These are phyloP conservation scores for Hibiscus trionum DNA, from an alignment of 345 rosid species.

Conservation along the genomic window DNA sequence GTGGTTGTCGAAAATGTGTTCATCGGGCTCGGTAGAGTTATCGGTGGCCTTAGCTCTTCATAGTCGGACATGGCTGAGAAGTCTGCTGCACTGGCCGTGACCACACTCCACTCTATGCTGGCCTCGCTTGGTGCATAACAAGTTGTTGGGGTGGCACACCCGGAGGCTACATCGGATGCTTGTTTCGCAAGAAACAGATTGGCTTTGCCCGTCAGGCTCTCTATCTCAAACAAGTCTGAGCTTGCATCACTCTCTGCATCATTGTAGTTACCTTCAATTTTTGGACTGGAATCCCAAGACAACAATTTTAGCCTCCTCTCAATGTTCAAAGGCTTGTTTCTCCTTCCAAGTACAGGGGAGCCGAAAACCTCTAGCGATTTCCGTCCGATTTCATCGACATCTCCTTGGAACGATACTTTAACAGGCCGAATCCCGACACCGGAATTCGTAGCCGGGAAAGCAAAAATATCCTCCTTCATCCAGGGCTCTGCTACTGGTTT, in stretches of 20 bases:
- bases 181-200: conserved; percentile 50
- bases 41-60: conserved; percentile 36
- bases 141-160: conserved; percentile 37
- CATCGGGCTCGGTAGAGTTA: conserved; percentile 18
- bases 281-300: conserved; percentile 36
- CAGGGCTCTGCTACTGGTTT: conserved; percentile 7
- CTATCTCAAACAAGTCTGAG: conserved; percentile 77
- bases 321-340: conserved; percentile 22
- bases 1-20: conserved; percentile 19
- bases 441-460: conserved; percentile 24
- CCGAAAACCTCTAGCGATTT: conserved; percentile 64
- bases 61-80: conserved; percentile 55
- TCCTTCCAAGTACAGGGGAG: conserved; percentile 36
- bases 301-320: conserved; percentile 43
- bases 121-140: conserved; percentile 82
- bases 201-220: conserved; percentile 55
- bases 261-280: conserved; percentile 23
- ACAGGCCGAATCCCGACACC: conserved; percentile 12
- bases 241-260: conserved; percentile 58
- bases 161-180: conserved; percentile 47
- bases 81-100: conserved; percentile 75
- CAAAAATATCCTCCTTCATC: conserved; percentile 20
- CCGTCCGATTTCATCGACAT: conserved; percentile 21
- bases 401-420: conserved; percentile 10
- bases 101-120: conserved; percentile 85